These are phyloP conservation scores for Syzygium aromaticum DNA, from an alignment of 345 rosid species.

Conservation along the genomic window DNA sequence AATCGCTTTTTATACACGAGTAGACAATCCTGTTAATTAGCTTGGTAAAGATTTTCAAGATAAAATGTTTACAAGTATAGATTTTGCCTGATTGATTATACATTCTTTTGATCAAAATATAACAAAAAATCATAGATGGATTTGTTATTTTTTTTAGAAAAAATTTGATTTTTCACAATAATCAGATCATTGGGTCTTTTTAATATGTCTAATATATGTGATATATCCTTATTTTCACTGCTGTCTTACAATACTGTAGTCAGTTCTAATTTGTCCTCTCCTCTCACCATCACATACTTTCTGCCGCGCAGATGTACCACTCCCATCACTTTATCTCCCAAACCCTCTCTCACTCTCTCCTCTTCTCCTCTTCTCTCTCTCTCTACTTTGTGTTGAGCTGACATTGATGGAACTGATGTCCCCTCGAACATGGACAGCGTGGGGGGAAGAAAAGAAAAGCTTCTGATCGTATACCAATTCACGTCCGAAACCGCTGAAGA, in stretches of 20 bases:
- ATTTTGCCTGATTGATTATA: background rate
- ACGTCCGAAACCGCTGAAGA: background rate
- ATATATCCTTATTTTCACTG: background rate
- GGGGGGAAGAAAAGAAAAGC: background rate
- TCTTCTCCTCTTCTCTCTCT: background rate
- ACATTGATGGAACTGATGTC: background rate
- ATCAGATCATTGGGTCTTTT: background rate
- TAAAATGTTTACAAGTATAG: background rate
- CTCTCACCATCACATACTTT: background rate
- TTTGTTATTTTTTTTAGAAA: background rate
- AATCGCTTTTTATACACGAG: fast-evolving
- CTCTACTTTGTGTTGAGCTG: background rate
- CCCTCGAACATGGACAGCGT: background rate
- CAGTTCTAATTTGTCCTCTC: background rate
- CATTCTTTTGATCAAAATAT: background rate
- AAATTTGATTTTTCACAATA: background rate
- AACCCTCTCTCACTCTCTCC: background rate
- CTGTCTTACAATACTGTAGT: background rate
- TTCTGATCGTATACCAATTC: background rate
- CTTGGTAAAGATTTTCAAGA: background rate
- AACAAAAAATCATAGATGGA: background rate
- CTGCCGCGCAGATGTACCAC: background rate
- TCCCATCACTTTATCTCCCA: background rate
- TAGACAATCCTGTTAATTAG: background rate
- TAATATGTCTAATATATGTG: background rate